These are phyloP conservation scores for Trichosanthes truncata DNA, from an alignment of 306 rosid genomes.

Conservation along the genomic window DNA sequence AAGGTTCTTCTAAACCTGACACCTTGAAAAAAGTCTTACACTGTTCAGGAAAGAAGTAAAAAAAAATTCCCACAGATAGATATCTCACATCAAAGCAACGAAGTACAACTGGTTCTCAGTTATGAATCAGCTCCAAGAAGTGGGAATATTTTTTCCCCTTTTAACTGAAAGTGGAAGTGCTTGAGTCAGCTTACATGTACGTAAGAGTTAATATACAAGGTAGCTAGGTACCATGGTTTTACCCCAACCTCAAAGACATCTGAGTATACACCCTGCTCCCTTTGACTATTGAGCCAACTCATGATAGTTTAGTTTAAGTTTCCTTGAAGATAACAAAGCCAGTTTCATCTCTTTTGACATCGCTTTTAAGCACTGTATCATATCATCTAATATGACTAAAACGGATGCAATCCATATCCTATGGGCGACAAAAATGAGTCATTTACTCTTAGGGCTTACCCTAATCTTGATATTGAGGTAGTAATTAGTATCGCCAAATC, in stretches of 20 bases:
- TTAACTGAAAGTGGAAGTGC: background rate
- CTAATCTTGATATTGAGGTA: background rate
- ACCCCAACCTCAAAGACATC: background rate
- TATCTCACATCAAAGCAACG: background rate
- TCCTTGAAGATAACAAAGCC: background rate
- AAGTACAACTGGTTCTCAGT: background rate
- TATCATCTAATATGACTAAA: background rate
- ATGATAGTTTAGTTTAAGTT: background rate
- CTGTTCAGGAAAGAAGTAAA: background rate
- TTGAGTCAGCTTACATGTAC: background rate
- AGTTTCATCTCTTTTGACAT: background rate
- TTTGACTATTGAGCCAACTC: background rate
- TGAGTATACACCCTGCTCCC: background rate
- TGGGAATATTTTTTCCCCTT: background rate
- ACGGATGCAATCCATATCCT: background rate
- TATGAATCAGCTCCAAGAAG: background rate
- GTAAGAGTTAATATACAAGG: background rate
- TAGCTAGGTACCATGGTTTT: background rate
- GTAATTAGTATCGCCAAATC: background rate
- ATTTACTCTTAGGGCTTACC: background rate
- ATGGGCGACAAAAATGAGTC: background rate
- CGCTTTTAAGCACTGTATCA: background rate
- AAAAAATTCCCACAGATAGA: background rate
- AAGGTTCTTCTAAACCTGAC: background rate
- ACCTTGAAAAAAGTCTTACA: background rate